Base-by-base conservation (phyloP, 306 rosid genomes). In the Ormosia semicastrata region DNA sequence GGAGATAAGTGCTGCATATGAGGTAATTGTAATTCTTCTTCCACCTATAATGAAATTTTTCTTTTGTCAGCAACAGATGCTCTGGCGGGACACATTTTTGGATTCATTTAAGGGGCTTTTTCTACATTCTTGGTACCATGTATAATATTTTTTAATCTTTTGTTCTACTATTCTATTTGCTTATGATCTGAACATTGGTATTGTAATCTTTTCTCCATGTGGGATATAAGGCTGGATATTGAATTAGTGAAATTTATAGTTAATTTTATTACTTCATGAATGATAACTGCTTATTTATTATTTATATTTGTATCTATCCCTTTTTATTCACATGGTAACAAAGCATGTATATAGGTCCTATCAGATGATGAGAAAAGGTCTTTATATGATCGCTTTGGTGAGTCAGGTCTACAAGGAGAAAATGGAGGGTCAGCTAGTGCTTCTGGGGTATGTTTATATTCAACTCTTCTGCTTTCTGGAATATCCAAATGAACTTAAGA, bases 351-450 rank as follows among this genome's bases (percentile, higher is more conserved):
- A 90, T 89, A 95, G 98, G 98, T 95, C 76, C 91, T 93, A 85
- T 93, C 98, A 88, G 99, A 95, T 88, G 99, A 89, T 71, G 96
- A 89, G 88, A 93, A 95, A 92, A 92, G 97, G 87, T 89, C 98
- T 89, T 76, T 87, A 76, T 95, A 95, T 83, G 99, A 95, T 81
- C 97, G 92, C 86, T 92, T 89, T 87, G 97, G 97, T 60, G 97
- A 90, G 94, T 88, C 90, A 84, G 97, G 94, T 88, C 91, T 95
- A 62, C 87, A 89, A 79, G 96, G 89, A 88, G 98, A 88, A 34
- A 86, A 86, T 85, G 97, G 78, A 71, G 88, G 82, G 12, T 65
- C 91, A 13, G 77, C 75, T 68, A 72, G 72, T 86, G 86, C 88
- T 76, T 85, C 99, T 14, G 92, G 91, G 97, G 98, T 95, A 89